Evolutionary conservation across 1,284 basidiomycete species (phyloP), one percentile per base, ranked within the genome.

Genomic region (Sporisorium sorghi): DNA sequence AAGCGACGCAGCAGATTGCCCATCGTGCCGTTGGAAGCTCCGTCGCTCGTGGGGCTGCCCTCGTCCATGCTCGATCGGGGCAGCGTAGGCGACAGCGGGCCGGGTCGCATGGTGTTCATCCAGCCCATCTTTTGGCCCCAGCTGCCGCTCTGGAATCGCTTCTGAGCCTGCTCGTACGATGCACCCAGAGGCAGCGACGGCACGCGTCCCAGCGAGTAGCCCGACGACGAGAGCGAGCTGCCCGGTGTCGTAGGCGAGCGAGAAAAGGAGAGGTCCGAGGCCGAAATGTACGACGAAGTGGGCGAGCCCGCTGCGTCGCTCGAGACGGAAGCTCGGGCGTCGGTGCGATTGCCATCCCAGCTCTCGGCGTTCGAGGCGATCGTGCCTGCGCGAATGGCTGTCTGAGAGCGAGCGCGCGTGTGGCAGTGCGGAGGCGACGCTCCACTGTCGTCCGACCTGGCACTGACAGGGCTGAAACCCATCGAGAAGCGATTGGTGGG

Each of bases 131-230:
- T 74, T 40, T 69, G 71, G 19, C 62, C 60, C 73, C 73, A 75
- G 54, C 73, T 75, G 46, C 73, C 73, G 61, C 73, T 75, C 54
- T 75, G 58, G 64, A 77, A 70, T 30, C 74, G 43, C 71, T 77
- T 77, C 43, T 73, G 74, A n/a, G 74, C 74, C 46, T 70, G 71
- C 55, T 77, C 74, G 58, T 77, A 77, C 35, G 70, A 73, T 0
- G 65, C 51, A 6, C 65, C 64, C 60, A 77, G 42, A 5, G 74
- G 74, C 30, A 77, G 48, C 50, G 74, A 77, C 9, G 74, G 74
- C 1, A 77, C 74, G n/a, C 74, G 54, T 21, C 74, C 74, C 42
- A 77, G 35, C 5, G 74, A 61, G 48, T 66, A 70, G 43, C 59
- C 63, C 35, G 70, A 69, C 17, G 74, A 73, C 3, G 66, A 62